Percentiles rank a stretch among this genome's conserved stretches.
These are phyloP conservation scores for Gossypium arboreum DNA, from an alignment of 345 rosid genomes.

Conservation along the genomic window DNA sequence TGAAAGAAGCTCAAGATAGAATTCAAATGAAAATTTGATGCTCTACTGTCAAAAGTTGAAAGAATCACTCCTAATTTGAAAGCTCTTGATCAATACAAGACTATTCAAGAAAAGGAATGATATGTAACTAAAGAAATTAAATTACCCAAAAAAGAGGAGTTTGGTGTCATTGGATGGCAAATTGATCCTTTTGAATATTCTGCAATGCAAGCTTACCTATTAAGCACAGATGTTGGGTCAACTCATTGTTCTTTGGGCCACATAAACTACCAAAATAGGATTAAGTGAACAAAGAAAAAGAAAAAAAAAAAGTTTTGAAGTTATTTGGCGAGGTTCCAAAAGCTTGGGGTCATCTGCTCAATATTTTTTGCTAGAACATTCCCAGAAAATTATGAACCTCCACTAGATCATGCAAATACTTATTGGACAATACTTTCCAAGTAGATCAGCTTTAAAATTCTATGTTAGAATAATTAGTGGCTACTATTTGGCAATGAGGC, in stretches of 20 bases:
- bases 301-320: too few relatives aligned
- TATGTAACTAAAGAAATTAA: slow-evolving; percentile 76
- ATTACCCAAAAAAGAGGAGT: slow-evolving; percentile 82
- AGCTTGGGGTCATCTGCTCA: slow-evolving; percentile 82
- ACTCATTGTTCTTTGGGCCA: slow-evolving; percentile 30
- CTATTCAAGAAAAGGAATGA: slow-evolving; percentile 75
- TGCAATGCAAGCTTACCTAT: slow-evolving; percentile 88
- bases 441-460: slow-evolving; percentile 87
- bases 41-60: slow-evolving; percentile 64
- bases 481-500: slow-evolving; percentile 86
- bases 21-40: slow-evolving; percentile 74
- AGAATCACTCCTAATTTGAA: slow-evolving; percentile 90
- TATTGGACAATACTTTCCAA: slow-evolving; percentile 92
- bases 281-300: too few relatives aligned
- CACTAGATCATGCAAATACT: slow-evolving; percentile 80
- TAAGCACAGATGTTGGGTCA: slow-evolving; percentile 95
- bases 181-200: slow-evolving; percentile 98
- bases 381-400: slow-evolving; percentile 87
- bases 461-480: slow-evolving; percentile 87
- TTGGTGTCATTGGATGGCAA: slow-evolving; percentile 93
- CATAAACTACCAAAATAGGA: too few relatives aligned
- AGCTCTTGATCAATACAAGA: slow-evolving; percentile 91
- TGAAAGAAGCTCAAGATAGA: slow-evolving; percentile 73
- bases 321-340: too few relatives aligned
- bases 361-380: slow-evolving; percentile 96